Conservation (phyloP, 2,329 filamentous ascomycete genomes). For the Penicillium sp. region DNA sequence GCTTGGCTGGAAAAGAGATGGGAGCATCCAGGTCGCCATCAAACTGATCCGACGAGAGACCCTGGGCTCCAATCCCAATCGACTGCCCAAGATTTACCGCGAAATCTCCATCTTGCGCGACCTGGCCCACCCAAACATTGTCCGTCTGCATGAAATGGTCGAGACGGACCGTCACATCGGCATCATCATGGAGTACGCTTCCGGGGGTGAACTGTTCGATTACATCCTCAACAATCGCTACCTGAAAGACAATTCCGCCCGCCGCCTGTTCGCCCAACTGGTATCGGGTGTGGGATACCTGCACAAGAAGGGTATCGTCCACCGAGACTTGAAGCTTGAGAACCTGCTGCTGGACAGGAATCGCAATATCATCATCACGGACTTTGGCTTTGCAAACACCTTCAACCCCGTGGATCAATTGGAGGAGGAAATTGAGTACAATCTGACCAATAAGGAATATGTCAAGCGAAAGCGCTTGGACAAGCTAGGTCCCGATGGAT, state of each 20-base stretch:
- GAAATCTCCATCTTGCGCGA: constrained; percentile 87
- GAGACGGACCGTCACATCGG: constrained; percentile 96
- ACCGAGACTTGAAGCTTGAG: constrained; percentile 93
- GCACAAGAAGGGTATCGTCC: constrained; percentile 97
- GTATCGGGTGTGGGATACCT: constrained; percentile 95
- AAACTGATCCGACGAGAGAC: constrained; percentile 93
- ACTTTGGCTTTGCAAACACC: constrained; percentile 98
- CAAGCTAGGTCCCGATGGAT: constrained; percentile 65
- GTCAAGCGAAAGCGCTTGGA: constrained; percentile 84
- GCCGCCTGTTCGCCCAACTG: constrained; percentile 87
- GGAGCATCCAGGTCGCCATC: constrained; percentile 90
- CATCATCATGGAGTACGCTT: constrained; percentile 97
- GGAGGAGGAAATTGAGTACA: constrained; percentile 81
- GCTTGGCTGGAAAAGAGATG: constrained; percentile 95
- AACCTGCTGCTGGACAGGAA: constrained; percentile 93
- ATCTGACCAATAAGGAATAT: constrained; percentile 78
- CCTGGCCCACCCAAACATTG: constrained; percentile 92
- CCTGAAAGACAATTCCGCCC: constrained; percentile 85
- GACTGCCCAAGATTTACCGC: constrained; percentile 92
- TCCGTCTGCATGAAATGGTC: constrained; percentile 95
- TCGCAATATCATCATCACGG: constrained; percentile 98
- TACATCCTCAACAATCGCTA: constrained; percentile 97
- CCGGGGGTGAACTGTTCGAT: constrained; percentile 94
- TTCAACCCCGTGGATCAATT: constrained; percentile 87
- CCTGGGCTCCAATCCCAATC: constrained; percentile 78